A percentile compares a stretch with the other conserved stretches of the same genome.
These are phyloP conservation scores for Sarocladium oryzae DNA, from an alignment of 2,329 filamentous ascomycete genomes.

Conservation along the genomic window DNA sequence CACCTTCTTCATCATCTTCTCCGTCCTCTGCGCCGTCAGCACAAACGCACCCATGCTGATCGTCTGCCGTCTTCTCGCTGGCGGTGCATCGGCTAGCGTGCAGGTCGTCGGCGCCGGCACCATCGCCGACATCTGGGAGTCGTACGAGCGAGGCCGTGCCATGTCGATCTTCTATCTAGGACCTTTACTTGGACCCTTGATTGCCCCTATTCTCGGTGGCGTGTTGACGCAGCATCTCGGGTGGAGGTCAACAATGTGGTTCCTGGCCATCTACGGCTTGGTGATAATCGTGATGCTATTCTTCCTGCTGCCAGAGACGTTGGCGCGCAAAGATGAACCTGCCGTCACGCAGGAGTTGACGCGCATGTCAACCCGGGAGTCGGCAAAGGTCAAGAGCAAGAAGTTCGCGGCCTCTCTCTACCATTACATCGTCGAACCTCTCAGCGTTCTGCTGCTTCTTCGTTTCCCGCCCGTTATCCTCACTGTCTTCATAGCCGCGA, in stretches of 20 bases:
- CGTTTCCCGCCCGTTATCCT: constrained; percentile 68
- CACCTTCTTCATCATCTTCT: constrained; percentile 63
- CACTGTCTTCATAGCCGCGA: constrained; percentile 66
- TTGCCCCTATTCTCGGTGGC: constrained; percentile 73
- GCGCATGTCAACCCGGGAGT: constrained; percentile 56
- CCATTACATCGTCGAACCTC: constrained; percentile 62
- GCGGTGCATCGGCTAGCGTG: constrained; percentile 72
- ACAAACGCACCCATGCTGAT: constrained; percentile 70
- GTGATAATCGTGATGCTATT: constrained; percentile 48
- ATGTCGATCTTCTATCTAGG: constrained; percentile 82
- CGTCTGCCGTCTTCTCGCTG: constrained; percentile 65
- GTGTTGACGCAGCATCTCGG: constrained; percentile 60
- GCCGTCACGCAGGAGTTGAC: constrained; percentile 16
- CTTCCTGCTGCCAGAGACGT: constrained; percentile 60
- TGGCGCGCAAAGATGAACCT: constrained; percentile 28
- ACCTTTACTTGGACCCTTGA: constrained; percentile 65
- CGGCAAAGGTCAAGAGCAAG: constrained; percentile 50
- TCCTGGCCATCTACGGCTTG: constrained; percentile 63
- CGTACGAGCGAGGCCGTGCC: constrained; percentile 64
- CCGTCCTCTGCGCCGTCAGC: constrained; percentile 61
- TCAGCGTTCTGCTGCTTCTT: constrained; percentile 64
- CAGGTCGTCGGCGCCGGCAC: constrained; percentile 80
- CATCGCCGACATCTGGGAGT: constrained; percentile 75
- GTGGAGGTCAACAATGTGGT: constrained; percentile 76
- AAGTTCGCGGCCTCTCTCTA: constrained; percentile 44